Conservation (phyloP, 495 filamentous ascomycete genomes). For the Neurospora sp. region DNA sequence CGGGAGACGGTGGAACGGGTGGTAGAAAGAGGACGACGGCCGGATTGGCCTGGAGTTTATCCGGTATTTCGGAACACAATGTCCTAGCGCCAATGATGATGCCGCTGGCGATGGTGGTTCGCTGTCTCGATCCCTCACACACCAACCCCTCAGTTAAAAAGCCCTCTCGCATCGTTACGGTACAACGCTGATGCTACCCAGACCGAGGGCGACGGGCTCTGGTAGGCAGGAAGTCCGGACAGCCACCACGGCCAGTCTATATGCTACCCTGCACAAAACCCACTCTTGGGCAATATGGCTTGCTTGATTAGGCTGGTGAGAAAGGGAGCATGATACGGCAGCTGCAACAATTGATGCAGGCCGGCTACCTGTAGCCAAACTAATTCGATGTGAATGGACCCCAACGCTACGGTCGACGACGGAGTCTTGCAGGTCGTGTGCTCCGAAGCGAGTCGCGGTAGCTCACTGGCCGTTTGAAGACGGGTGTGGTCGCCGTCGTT, state of each 20-base stretch:
- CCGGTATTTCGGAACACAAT: conserved; percentile 10
- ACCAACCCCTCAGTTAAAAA: neutral
- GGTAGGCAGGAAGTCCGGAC: neutral
- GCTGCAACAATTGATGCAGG: conserved; percentile 9
- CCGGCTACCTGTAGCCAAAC: neutral
- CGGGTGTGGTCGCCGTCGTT: neutral
- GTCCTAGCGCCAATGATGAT: conserved; percentile 6
- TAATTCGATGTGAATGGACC: neutral
- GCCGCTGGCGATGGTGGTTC: neutral
- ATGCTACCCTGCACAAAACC: neutral
- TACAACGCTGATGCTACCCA: neutral
- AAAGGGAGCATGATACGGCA: conserved; percentile 1
- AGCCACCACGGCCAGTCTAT: neutral
- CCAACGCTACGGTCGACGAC: neutral
- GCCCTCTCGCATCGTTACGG: neutral
- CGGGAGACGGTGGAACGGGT: neutral
- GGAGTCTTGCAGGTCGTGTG: neutral
- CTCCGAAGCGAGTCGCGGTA: neutral
- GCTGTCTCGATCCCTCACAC: neutral
- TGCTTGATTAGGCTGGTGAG: conserved; percentile 13
- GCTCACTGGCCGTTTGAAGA: neutral
- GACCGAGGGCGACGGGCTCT: neutral
- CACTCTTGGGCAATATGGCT: neutral
- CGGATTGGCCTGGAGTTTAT: conserved; percentile 11
- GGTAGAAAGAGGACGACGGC: neutral